Base-by-base conservation (phyloP, 192 early-diverging fungal species). In the Coemansia sp. region DNA sequence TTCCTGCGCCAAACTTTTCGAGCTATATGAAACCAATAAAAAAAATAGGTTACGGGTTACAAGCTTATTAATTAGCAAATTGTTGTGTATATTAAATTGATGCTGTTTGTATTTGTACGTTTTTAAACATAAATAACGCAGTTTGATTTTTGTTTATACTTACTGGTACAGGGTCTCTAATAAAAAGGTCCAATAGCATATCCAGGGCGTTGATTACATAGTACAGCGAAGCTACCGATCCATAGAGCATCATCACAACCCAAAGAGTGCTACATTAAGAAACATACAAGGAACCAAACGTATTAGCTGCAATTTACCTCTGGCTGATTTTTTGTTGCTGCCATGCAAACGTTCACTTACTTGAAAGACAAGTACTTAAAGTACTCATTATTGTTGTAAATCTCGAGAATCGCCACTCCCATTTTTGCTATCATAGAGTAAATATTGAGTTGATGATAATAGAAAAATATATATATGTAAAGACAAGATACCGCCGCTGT, bases 241-340 rank as follows among this genome's bases (percentile, higher is more conserved):
- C 76, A 52, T 67, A 79, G 11, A 79, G 65, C 76, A 79, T 79
- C 71, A 79, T 67, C 16, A 69, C 22, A 5, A 79, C 70, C 76
- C 76, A 79, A 16, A 79, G 34, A 0, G 58, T 63, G 40, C 76
- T 79, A 79, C 56, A 49, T 34, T 29, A 18, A 18, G 25, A 63
- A 20, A 42, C 20, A 7, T 5, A 48, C 1, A 11, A 2, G 2
- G 28, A 12, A 4, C 18, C 18, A 48, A 10, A 7, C 55, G 22
- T 55, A 48, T 48, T 42, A 57, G 22, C 32, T n/a, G n/a, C n/a
- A n/a, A n/a, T n/a, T n/a, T n/a, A n/a, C n/a, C n/a, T n/a, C n/a
- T n/a, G n/a, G n/a, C n/a, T n/a, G n/a, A n/a, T n/a, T n/a, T n/a
- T n/a, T n/a, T n/a, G n/a, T n/a, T n/a, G n/a, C n/a, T n/a, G n/a